phyloP scores from a whole-genome alignment of 139 green algal genomes.

The Volvox africanus region DNA sequence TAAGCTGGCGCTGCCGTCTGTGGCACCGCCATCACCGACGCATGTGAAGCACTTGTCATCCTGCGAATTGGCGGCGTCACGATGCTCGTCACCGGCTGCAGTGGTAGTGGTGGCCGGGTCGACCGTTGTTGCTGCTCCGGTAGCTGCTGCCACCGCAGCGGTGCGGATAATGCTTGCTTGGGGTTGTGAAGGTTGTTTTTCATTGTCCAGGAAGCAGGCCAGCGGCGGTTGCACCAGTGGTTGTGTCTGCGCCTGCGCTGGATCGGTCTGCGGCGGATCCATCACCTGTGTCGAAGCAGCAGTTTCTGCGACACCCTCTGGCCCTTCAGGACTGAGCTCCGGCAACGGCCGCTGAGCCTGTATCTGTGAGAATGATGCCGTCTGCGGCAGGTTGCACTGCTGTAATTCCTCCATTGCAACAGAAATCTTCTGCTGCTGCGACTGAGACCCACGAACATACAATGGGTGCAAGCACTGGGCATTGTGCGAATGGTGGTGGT shows the following conservation, averaged over 20 bases:
- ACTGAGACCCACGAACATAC: neutral
- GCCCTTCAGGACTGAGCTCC: neutral
- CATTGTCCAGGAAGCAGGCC: too few relatives aligned
- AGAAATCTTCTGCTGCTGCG: neutral
- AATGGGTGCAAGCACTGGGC: neutral
- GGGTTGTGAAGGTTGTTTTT: too few relatives aligned
- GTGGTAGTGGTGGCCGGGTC: neutral
- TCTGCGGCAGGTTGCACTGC: neutral
- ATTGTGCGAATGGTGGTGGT: neutral
- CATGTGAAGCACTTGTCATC: neutral
- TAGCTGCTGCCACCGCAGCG: neutral
- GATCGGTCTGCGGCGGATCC: too few relatives aligned
- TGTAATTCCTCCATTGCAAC: neutral
- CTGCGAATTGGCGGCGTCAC: neutral
- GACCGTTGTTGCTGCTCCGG: neutral
- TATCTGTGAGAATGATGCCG: neutral
- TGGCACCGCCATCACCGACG: neutral
- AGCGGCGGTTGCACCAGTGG: too few relatives aligned
- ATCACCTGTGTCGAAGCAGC: too few relatives aligned
- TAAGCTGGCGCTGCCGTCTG: slow-evolving; percentile 22
- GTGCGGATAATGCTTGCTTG: neutral
- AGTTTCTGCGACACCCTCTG: neutral
- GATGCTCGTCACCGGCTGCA: neutral
- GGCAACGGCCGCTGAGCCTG: neutral
- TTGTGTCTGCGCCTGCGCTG: too few relatives aligned